Base-by-base conservation (phyloP, 2,329 filamentous ascomycete species). In the Aaosphaeria arxii region DNA sequence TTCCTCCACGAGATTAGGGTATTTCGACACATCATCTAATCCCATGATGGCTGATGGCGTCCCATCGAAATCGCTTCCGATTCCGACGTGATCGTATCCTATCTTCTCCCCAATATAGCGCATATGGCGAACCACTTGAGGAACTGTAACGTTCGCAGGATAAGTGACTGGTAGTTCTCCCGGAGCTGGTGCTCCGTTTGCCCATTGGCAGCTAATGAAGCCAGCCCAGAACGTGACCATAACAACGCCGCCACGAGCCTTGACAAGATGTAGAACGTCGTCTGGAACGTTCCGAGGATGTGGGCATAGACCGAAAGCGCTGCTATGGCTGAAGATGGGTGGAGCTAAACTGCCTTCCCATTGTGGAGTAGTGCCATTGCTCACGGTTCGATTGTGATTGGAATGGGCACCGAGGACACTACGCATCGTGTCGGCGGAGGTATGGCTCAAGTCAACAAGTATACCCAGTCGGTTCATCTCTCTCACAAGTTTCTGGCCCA, bases 391-490 rank as follows among this genome's bases (percentile, higher is more conserved):
- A 24, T 43, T 43, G 7, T 31, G 75, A 24, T 76, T 59, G 1
- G 63, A 44, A 72, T 67, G 11, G 79, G 36, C 85, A 5, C 82
- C 83, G 0, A 96, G 80, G 0, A 92, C 88, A 59, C 96, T 88
- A 5, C 84, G 74, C 89, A 95, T 94, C 0, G 91, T 96, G 50
- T 92, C 87, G 48, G 82, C 80, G 58, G 87, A 80, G 28, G 85
- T 83, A 68, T 96, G 92, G 5, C 88, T 81, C 33, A 96, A 77
- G 65, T 96, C 92, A 38, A 97, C 88, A n/a, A 96, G 84, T 85
- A 96, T 91, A 29, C 92, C 92, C 2, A 96, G 76, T 3, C 92
- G 82, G 67, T 96, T 97, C 91, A 97, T 96, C 74, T 97, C 92
- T 33, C 77, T 77, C 40, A 97, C 77, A 0, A 96, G 72, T 9